Evolutionary conservation across 106 monocot species (phyloP).

Genomic region (Dactylorhiza incarnata): DNA sequence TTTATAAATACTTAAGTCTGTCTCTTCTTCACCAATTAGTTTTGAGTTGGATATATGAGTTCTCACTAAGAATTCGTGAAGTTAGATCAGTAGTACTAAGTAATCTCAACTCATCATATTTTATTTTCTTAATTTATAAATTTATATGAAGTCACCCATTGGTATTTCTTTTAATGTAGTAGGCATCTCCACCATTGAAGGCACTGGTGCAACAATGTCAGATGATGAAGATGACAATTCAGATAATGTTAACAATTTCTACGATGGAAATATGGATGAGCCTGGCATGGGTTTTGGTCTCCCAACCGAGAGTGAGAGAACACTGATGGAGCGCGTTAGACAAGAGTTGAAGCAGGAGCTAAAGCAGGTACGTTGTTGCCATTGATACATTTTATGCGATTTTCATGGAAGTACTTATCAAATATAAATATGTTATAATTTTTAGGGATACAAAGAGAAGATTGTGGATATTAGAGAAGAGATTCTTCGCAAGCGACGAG

Average conservation of each 20-base stretch:
- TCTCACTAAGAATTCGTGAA: no score
- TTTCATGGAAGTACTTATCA: slow-evolving; percentile 1
- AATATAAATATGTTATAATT: neutral
- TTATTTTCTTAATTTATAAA: neutral
- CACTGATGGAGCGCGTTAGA: slow-evolving; percentile 60
- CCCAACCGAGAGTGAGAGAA: slow-evolving; percentile 56
- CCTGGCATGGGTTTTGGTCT: slow-evolving; percentile 55
- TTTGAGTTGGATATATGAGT: no score
- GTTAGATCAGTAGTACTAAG: no score
- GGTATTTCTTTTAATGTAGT: no score
- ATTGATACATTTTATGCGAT: neutral
- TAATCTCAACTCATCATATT: no score
- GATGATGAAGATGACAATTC: slow-evolving; percentile 63
- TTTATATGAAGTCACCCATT: no score
- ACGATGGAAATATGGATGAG: slow-evolving; percentile 39
- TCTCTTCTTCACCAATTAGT: no score
- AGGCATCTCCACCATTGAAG: slow-evolving; percentile 59
- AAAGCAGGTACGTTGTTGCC: slow-evolving; percentile 38
- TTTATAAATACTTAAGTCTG: no score
- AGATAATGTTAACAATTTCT: slow-evolving; percentile 44
- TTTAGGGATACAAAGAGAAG: slow-evolving; percentile 21
- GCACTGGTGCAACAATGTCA: slow-evolving; percentile 68
- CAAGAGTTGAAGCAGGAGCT: slow-evolving; percentile 67
- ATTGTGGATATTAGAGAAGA: slow-evolving; percentile 19
- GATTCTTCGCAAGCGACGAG: slow-evolving; percentile 17